phyloP scores from a whole-genome alignment of 164 flowering plant species.

The Stephania yunnanensis region DNA sequence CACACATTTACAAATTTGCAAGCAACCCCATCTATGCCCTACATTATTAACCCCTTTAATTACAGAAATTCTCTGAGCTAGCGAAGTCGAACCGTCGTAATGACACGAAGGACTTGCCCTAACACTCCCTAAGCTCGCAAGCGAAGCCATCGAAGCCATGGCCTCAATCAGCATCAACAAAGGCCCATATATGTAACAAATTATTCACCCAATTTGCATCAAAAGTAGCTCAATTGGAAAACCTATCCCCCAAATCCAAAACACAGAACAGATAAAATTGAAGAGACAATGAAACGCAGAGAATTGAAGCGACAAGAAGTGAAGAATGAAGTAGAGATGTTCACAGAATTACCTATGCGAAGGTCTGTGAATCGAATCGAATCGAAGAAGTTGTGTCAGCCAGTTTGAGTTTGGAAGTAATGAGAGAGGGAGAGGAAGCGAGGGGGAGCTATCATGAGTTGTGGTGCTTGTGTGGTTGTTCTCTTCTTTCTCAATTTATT shows the following conservation, averaged over 20 bases:
- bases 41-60: slow-evolving; percentile 31
- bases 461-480: slow-evolving; percentile 9
- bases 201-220: not conserved
- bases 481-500: slow-evolving; percentile 3
- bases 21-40: slow-evolving; percentile 41
- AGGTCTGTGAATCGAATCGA: not conserved
- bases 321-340: too few relatives aligned
- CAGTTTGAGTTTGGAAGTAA: not conserved
- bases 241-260: not conserved
- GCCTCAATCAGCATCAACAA: slow-evolving; percentile 11
- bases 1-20: slow-evolving; percentile 57
- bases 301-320: not conserved
- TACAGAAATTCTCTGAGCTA: slow-evolving; percentile 18
- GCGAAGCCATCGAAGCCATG: slow-evolving; percentile 74
- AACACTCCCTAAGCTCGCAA: slow-evolving; percentile 59
- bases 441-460: not conserved
- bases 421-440: not conserved
- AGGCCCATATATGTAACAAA: not conserved
- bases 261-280: not conserved
- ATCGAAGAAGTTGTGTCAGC: not conserved
- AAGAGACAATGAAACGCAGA: not conserved
- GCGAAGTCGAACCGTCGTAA: slow-evolving; percentile 30
- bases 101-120: slow-evolving; percentile 38
- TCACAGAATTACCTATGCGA: too few relatives aligned
- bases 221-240: not conserved